Evolutionary conservation across 257 asterid species (phyloP).

Genomic region (Mentha longifolia): DNA sequence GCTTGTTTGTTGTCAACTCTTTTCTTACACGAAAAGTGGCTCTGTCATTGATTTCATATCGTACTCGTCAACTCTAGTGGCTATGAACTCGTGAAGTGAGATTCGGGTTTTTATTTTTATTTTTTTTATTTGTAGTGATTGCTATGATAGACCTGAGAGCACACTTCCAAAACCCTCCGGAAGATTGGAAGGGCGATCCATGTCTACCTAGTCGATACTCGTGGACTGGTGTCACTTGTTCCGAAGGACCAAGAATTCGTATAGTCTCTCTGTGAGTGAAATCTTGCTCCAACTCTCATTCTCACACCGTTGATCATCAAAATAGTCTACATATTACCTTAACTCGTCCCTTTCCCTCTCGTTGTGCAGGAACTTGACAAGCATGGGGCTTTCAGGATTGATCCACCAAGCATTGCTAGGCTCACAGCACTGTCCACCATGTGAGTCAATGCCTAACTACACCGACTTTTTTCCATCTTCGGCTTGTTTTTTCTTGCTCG

Average conservation of each 20-base stretch:
- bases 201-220: slow-evolving; percentile 76
- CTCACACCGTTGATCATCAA: neutral
- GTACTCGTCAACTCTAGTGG: neutral
- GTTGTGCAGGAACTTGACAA: slow-evolving; percentile 67
- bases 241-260: slow-evolving; percentile 69
- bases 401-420: slow-evolving; percentile 66
- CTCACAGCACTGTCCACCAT: slow-evolving; percentile 78
- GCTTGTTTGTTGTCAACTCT: neutral
- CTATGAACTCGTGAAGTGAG: neutral
- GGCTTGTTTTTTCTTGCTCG: slow-evolving; percentile 27
- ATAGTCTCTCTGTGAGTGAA: slow-evolving; percentile 71
- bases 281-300: neutral
- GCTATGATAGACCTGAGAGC: slow-evolving; percentile 62
- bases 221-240: slow-evolving; percentile 94
- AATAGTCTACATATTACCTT: neutral
- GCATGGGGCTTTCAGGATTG: slow-evolving; percentile 77
- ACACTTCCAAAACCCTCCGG: slow-evolving; percentile 73
- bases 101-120: neutral
- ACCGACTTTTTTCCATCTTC: slow-evolving; percentile 17
- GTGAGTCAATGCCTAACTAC: slow-evolving; percentile 45
- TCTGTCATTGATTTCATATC: neutral
- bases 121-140: slow-evolving; percentile 56
- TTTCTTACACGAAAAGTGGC: slow-evolving; percentile 1
- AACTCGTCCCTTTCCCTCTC: slow-evolving; percentile 8
- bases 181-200: slow-evolving; percentile 96